Percentiles rank a stretch among this genome's conserved stretches.
Evolutionary conservation across 257 asterid genomes (phyloP).

Genomic region (Cinchona pubescens): DNA sequence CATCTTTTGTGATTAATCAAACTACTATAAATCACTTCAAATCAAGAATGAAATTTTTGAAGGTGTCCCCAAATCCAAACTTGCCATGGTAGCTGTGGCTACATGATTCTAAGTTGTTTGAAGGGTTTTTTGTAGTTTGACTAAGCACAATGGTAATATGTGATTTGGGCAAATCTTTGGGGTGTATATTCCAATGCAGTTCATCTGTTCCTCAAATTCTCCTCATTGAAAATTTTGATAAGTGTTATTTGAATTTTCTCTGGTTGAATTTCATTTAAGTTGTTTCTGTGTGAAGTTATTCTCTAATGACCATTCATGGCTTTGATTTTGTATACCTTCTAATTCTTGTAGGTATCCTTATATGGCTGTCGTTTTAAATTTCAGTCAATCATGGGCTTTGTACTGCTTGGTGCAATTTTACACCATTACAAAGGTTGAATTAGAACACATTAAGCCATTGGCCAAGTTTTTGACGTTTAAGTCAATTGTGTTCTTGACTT

Average conservation of each 20-base stretch:
- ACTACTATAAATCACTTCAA: no score
- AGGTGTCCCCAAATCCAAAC: no score
- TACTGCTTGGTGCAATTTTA: slow-evolving; percentile 94
- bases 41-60: no score
- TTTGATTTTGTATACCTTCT: slow-evolving; percentile 24
- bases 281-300: background rate
- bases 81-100: background rate
- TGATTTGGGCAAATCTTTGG: background rate
- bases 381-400: slow-evolving; percentile 98
- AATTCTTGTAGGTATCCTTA: slow-evolving; percentile 76
- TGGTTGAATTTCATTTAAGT: background rate
- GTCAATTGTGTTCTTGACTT: slow-evolving; percentile 95
- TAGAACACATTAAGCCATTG: slow-evolving; percentile 89
- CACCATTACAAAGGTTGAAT: slow-evolving; percentile 76
- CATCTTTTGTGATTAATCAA: no score
- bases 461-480: slow-evolving; percentile 91
- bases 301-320: slow-evolving; percentile 15
- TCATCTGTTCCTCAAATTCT: background rate
- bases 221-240: background rate
- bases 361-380: slow-evolving; percentile 87
- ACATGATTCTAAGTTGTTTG: background rate
- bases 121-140: background rate
- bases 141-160: background rate
- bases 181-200: no score
- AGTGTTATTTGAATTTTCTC: background rate